Conservation (phyloP, 1,139 yeast genomes). For the Pichia sp. region DNA sequence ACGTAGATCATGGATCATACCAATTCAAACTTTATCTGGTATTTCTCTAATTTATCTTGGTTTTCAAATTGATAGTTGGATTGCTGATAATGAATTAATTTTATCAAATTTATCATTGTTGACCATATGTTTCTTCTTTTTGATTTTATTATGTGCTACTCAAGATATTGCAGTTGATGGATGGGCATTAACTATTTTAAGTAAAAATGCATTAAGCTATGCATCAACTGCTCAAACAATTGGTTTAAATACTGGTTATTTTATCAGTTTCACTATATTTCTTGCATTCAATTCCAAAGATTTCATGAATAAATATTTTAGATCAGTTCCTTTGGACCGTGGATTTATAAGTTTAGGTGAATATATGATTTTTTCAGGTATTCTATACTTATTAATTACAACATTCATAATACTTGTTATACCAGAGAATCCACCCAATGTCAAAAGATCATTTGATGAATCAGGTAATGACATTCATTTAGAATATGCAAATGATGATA, state of each 20-base stretch:
- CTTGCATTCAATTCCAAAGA: constrained; percentile 87
- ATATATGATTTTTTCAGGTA: constrained; percentile 75
- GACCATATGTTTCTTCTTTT: constrained; percentile 54
- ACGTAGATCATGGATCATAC: constrained; percentile 90
- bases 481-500: constrained; percentile 6
- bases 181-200: constrained; percentile 89
- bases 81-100: constrained; percentile 40
- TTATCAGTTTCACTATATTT: constrained; percentile 83
- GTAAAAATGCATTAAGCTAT: constrained; percentile 73
- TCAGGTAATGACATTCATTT: constrained; percentile 14
- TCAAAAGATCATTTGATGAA: constrained; percentile 13
- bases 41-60: constrained; percentile 62
- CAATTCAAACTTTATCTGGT: constrained; percentile 77
- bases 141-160: constrained; percentile 89
- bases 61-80: constrained; percentile 44
- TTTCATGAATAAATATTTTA: constrained; percentile 78
- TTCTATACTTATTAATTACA: constrained; percentile 64
- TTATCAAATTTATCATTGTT: constrained; percentile 47
- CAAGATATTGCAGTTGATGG: constrained; percentile 99
- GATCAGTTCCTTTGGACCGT: constrained; percentile 50
- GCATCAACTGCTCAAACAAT: constrained; percentile 97
- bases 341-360: constrained; percentile 71
- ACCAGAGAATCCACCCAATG: constrained; percentile 53
- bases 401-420: constrained; percentile 48
- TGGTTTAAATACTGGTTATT: constrained; percentile 91